A percentile compares a stretch with the other conserved stretches of the same genome.
Evolutionary conservation across 108 stramenopile genomes (phyloP).

Genomic region (Epipyxis sp.): DNA sequence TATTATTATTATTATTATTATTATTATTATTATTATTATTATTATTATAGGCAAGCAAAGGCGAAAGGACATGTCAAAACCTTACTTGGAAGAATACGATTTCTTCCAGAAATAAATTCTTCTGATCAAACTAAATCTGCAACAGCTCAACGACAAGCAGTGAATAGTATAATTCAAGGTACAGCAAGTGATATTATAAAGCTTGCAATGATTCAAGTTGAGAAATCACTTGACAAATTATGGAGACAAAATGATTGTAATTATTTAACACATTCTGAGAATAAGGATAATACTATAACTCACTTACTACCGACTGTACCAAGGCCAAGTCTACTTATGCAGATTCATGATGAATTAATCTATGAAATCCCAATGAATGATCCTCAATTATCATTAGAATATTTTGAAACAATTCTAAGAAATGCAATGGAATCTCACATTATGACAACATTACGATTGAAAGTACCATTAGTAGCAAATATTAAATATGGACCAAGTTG

Average conservation of each 20-base stretch:
- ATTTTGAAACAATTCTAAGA: slow-evolving; percentile 45
- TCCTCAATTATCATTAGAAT: slow-evolving; percentile 31
- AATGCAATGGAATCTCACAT: slow-evolving; percentile 2
- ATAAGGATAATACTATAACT: no score
- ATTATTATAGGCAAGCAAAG: not conserved
- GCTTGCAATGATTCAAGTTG: slow-evolving; percentile 61
- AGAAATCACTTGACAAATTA: no score
- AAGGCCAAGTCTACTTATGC: slow-evolving; percentile 41
- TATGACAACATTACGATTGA: not conserved
- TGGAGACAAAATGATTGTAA: not conserved
- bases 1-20: not conserved
- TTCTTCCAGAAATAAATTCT: slow-evolving; percentile 55
- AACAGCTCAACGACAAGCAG: slow-evolving; percentile 65
- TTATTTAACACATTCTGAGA: no score
- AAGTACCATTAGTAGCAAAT: slow-evolving; percentile 7
- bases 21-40: not conserved
- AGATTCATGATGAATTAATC: slow-evolving; percentile 63
- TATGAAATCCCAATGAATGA: slow-evolving; percentile 47
- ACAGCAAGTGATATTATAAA: slow-evolving; percentile 64
- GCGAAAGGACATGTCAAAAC: slow-evolving; percentile 36
- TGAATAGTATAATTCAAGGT: slow-evolving; percentile 66
- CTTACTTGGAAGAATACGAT: slow-evolving; percentile 36
- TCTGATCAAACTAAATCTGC: slow-evolving; percentile 40
- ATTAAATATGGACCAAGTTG: not conserved
- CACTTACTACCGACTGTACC: not conserved